Evolutionary conservation across 176 grass and related monocot genomes (phyloP), one percentile per base, ranked within the genome.

Genomic region (Saccharum officinarum): DNA sequence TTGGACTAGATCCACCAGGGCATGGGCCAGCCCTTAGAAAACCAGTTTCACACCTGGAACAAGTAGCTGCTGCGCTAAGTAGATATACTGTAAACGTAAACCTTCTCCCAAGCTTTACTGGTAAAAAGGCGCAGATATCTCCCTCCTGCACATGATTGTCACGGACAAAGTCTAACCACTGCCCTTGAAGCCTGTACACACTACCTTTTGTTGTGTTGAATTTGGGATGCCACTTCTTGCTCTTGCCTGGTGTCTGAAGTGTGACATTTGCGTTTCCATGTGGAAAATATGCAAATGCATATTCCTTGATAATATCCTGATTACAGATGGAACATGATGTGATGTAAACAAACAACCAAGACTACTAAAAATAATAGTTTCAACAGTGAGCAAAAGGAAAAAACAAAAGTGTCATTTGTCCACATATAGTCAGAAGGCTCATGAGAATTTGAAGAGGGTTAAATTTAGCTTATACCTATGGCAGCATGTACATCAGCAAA

Each of bases 81-180:
- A 91, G 26, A 91, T 89, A 73, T 7, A 89, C 84, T 7, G 13
- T 72, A n/a, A 84, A 42, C 23, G 76, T 71, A 23, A 73, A 79
- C 16, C 6, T 77, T 67, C 16, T 67, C 20, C 55, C 63, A 8
- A 10, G n/a, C 70, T 67, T 82, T 78, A 22, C 33, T 26, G 69
- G 77, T 61, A 84, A 55, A 70, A 91, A 84, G 22, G 77, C 15
- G 71, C 86, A 91, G 7, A 84, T 74, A 74, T 94, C 83, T 20
- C 75, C 92, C 37, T 81, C 79, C 22, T 63, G 66, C 25, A 91
- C 49, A 66, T 61, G 41, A 40, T 73, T 94, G 11, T 89, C 86
- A 4, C 8, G 12, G 10, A 91, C 83, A 80, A 94, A 94, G 13
- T 40, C 52, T 62, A 76, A 73, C 92, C 89, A 94, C 39, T 49